Evolutionary conservation across 495 filamentous ascomycete genomes (phyloP), one percentile per base, ranked within the genome.

Genomic region (Tetracladium marchalianum): DNA sequence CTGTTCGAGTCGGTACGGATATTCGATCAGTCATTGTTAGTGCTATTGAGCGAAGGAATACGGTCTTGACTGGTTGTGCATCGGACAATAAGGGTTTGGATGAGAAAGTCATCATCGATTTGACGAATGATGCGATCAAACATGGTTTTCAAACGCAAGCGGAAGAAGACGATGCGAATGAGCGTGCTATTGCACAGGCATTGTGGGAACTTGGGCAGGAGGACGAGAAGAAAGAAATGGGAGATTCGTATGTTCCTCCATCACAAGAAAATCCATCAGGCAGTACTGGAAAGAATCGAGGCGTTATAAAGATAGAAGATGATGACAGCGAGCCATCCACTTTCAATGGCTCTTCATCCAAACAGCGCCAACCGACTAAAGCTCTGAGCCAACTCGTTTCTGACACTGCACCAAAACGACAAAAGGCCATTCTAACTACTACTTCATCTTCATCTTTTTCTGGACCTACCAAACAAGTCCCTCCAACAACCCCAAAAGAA

Each of bases 101-200:
- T 37, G 59, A 61, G 16, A 67, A 76, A 22, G 77, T 86, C 38
- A 81, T 81, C 2, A 62, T 64, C 4, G 67, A 70, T 32, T 67
- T 87, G 2, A 72, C 74, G 1, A 77, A 88, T 45, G 73, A 82
- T 51, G 84, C 84, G 6, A 79, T 77, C 4, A 63, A 67, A 38
- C 84, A 82, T 54, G 86, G 87, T 0, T 88, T 92, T 68, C 68
- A 74, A 34, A 95, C 90, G 0, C 73, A 88, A 58, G 85, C 86
- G 0, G 86, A 93, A 55, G 85, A 92, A 55, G 89, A 95, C 43
- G 82, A 88, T 53, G 90, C 87, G 1, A 90, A 95, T 50, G 87
- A 96, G 38, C 72, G 75, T 15, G 90, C 90, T n/a, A 95, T 95
- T 52, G 73, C 87, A 46, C 77, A 88, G 52, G 90, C 88, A 0